Base-by-base conservation (phyloP, 1,284 basidiomycete genomes). In the Ceratobasidium sp. region DNA sequence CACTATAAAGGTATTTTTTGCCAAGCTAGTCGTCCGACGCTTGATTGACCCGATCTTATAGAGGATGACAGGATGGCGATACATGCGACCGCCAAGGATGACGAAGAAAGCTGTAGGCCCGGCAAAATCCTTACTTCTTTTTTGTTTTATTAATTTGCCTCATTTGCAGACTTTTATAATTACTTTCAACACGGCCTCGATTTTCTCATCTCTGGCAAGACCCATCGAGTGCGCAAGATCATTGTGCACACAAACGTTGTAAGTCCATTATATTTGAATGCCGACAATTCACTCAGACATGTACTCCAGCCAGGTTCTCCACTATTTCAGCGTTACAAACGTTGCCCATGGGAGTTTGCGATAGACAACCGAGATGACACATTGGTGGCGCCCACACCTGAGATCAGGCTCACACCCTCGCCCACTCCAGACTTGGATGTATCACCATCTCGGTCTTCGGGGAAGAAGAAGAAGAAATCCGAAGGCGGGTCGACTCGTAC, bases 131-230 rank as follows among this genome's bases (percentile, higher is more conserved):
- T 41, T 7, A 41, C 39, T 13, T 41, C 39, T 7, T 41, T 19
- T n/a, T 24, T 37, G 13, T 19, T 37, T 49, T 24, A 24, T 31
- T 6, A 41, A 41, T 6, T 41, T 41, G 6, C 7, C 6, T 41
- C 39, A n/a, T n/a, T 41, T 41, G 6, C 75, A 92, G 92, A 94
- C 81, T 96, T 96, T 81, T 95, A 94, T 83, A 96, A 96, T 80
- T 96, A 96, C 80, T 94, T 96, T 78, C 91, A 94, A 78, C 88
- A 93, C 79, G 94, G 94, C 0, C 82, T 96, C 13, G 94, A 96
- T 78, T 90, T 89, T 79, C 88, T 86, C 75, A 93, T 86, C 46
- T 87, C 89, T 1, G 90, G 91, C 22, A 83, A 85, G 19, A 88
- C 86, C 0, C 91, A 93, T 79, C 79, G 87, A 1, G 91, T 96